phyloP scores from a whole-genome alignment of 2,329 filamentous ascomycete species.

The Bipolaris sorokiniana region DNA sequence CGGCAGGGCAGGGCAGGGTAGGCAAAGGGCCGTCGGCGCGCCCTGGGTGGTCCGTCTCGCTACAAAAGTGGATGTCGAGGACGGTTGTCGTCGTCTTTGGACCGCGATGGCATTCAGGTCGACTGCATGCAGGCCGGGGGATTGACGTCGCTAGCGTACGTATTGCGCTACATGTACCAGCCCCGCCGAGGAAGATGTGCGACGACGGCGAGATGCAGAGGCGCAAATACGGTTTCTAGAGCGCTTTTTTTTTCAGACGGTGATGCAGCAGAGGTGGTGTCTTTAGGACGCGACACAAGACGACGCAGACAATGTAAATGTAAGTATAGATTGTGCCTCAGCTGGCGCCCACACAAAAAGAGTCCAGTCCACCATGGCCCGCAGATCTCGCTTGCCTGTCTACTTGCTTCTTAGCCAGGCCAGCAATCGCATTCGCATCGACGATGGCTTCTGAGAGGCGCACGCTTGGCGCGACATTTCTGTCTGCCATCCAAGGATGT shows the following conservation, averaged over 20 bases:
- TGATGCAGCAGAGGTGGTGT: neutral
- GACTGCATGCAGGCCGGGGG: slow-evolving; percentile 6
- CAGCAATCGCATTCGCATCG: neutral
- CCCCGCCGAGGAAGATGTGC: neutral
- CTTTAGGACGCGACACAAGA: neutral
- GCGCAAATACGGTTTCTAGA: neutral
- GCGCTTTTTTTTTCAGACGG: neutral
- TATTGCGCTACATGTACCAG: slow-evolving; percentile 3
- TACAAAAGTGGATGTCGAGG: slow-evolving; percentile 15
- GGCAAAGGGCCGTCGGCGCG: slow-evolving; percentile 18
- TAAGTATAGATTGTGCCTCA: neutral
- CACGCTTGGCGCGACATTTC: neutral
- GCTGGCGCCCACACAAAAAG: neutral
- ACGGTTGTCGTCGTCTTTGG: slow-evolving; percentile 9
- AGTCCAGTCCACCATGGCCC: neutral
- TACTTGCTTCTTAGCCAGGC: slow-evolving; percentile 1
- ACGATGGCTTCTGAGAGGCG: neutral
- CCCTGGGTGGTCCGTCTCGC: slow-evolving; percentile 23
- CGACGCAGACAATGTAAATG: neutral
- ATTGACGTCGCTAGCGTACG: slow-evolving; percentile 6
- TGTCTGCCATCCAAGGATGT: neutral
- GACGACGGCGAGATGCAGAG: neutral
- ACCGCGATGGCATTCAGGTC: slow-evolving; percentile 2
- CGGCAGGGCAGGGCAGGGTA: slow-evolving; percentile 6
- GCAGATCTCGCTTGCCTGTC: neutral